These are phyloP conservation scores for Gremmenia infestans DNA, from an alignment of 2,329 filamentous ascomycete genomes.

Conservation along the genomic window DNA sequence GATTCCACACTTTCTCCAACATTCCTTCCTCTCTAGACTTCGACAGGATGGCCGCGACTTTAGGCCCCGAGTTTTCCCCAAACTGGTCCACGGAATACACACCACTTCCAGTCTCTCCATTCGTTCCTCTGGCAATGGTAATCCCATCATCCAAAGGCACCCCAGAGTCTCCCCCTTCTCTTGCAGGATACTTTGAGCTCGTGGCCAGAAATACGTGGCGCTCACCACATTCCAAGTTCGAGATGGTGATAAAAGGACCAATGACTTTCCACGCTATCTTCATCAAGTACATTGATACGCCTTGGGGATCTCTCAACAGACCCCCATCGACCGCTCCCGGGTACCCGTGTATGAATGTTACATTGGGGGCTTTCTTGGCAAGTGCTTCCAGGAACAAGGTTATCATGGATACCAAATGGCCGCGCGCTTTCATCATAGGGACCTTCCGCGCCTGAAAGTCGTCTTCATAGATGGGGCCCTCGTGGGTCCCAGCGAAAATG, in stretches of 20 bases:
- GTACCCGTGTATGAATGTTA: conserved; percentile 44
- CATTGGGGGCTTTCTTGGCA: conserved; percentile 39
- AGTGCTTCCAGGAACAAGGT: conserved; percentile 43
- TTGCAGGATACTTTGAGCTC: conserved; percentile 28
- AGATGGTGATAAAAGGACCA: not conserved
- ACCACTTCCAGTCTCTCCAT: conserved; percentile 31
- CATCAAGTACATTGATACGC: conserved; percentile 5
- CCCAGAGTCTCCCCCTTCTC: conserved; percentile 8
- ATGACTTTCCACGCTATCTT: not conserved
- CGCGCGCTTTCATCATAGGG: conserved; percentile 34
- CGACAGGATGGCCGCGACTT: conserved; percentile 27
- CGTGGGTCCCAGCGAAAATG: conserved; percentile 46
- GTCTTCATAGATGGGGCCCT: conserved; percentile 41
- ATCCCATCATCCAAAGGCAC: conserved; percentile 17
- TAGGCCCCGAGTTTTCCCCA: conserved; percentile 25
- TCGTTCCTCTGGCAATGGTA: conserved; percentile 24
- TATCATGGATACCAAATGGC: conserved; percentile 43
- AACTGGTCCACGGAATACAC: conserved; percentile 30
- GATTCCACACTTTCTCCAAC: conserved; percentile 30
- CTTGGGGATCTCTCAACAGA: conserved; percentile 26
- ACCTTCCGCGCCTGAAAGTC: conserved; percentile 38
- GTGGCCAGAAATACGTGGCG: conserved; percentile 34
- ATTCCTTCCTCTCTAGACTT: conserved; percentile 31
- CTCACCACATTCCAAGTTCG: conserved; percentile 30
- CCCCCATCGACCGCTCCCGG: conserved; percentile 37